Evolutionary conservation across 768 basidiomycete species (phyloP).

Genomic region (Auricularia cornea): DNA sequence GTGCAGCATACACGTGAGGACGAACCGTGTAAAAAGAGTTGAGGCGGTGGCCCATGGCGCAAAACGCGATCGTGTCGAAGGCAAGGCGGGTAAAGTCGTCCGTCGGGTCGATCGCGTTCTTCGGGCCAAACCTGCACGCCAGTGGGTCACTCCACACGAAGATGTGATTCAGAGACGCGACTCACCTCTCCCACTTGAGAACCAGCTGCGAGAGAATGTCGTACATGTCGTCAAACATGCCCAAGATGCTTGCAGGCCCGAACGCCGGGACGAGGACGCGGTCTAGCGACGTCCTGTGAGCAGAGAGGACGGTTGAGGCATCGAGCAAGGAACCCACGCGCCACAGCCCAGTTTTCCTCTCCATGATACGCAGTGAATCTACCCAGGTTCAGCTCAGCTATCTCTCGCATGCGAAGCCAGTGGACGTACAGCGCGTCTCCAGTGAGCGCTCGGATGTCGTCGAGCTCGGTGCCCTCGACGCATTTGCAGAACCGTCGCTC

Average conservation of each 20-base stretch:
- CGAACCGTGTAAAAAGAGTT: constrained; percentile 39
- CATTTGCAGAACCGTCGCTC: constrained; percentile 36
- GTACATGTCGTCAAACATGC: constrained; percentile 42
- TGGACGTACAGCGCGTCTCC: constrained; percentile 29
- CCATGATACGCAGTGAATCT: constrained; percentile 20
- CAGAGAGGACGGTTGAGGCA: not conserved
- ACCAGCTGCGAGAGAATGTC: constrained; percentile 37
- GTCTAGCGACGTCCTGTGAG: constrained; percentile 7
- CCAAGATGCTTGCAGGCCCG: constrained; percentile 32
- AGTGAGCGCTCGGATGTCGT: constrained; percentile 28
- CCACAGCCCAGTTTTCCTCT: constrained; percentile 40
- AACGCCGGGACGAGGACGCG: constrained; percentile 37
- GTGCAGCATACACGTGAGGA: too few relatives aligned
- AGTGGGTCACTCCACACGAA: not conserved
- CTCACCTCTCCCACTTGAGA: constrained; percentile 36
- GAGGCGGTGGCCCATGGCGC: constrained; percentile 35
- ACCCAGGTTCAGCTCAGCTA: not conserved
- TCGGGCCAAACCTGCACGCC: constrained; percentile 32
- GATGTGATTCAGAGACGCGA: not conserved
- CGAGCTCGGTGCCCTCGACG: constrained; percentile 24
- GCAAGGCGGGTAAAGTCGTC: constrained; percentile 42
- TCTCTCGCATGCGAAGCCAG: not conserved
- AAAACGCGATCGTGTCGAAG: constrained; percentile 39
- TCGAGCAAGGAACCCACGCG: constrained; percentile 25
- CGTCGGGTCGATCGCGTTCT: constrained; percentile 31